Evolutionary conservation across 257 asterid genomes (phyloP).

Genomic region (Catharanthus roseus): DNA sequence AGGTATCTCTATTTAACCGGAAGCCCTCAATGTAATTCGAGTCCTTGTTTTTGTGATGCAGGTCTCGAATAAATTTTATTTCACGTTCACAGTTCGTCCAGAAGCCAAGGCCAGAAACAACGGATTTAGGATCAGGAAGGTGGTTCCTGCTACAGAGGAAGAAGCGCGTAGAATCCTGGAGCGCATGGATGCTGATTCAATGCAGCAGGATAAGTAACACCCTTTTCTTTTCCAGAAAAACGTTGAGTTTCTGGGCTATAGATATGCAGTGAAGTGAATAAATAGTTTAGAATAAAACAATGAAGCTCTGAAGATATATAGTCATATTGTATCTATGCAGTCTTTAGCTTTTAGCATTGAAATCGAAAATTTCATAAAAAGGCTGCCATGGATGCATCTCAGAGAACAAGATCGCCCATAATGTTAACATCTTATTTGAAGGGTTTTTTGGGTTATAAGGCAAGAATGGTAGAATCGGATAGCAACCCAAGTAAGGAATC

Average conservation of each 20-base stretch:
- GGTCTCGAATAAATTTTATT: conserved; percentile 86
- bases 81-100: conserved; percentile 75
- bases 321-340: no score
- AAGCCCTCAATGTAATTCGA: no score
- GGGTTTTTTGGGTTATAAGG: no score
- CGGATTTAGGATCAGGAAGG: conserved; percentile 69
- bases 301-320: neutral
- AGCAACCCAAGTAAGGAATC: no score
- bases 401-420: no score
- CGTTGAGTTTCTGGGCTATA: neutral
- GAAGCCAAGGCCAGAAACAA: conserved; percentile 74
- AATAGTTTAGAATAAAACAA: neutral
- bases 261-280: neutral
- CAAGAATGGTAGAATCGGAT: no score
- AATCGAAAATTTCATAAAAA: no score
- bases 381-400: no score
- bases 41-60: conserved; percentile 16
- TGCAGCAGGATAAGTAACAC: conserved; percentile 10
- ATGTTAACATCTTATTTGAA: no score
- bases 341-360: no score
- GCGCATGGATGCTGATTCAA: conserved; percentile 73
- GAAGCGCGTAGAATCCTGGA: conserved; percentile 73
- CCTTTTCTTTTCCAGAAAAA: neutral
- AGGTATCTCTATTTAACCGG: neutral
- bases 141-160: conserved; percentile 96